These are phyloP conservation scores for Leccinellum rugosiceps DNA, from an alignment of 768 basidiomycete genomes.

Conservation along the genomic window DNA sequence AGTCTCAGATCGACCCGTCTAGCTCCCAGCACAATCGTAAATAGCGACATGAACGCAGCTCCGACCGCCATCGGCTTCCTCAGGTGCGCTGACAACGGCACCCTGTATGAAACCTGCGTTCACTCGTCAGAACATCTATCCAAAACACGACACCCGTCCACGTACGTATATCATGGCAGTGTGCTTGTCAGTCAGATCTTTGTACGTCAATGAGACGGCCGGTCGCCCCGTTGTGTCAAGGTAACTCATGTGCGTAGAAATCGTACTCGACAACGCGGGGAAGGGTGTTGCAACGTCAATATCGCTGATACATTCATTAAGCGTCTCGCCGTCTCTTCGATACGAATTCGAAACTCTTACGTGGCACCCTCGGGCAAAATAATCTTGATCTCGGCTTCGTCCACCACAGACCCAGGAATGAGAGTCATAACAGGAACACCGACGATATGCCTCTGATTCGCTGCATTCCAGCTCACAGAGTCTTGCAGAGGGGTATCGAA, in stretches of 20 bases:
- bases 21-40: conserved; percentile 45
- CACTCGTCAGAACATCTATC: conserved; percentile 6
- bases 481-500: conserved; percentile 88
- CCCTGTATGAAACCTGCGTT: conserved; percentile 82
- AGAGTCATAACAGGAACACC: conserved; percentile 84
- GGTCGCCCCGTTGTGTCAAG: conserved; percentile 92
- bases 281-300: conserved; percentile 77
- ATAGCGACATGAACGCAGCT: conserved; percentile 64
- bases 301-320: conserved; percentile 49
- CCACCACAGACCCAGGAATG: conserved; percentile 75
- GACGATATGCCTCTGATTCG: conserved; percentile 64
- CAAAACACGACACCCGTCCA: conserved; percentile 14
- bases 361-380: conserved; percentile 93
- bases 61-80: conserved; percentile 84
- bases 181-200: conserved; percentile 76
- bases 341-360: conserved; percentile 47
- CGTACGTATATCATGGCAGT: conserved; percentile 79
- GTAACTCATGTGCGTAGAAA: conserved; percentile 78
- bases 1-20: conserved; percentile 54
- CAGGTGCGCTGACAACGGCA: conserved; percentile 75
- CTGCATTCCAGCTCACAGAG: conserved; percentile 61
- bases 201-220: conserved; percentile 67
- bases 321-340: background rate
- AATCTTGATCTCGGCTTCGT: conserved; percentile 75
- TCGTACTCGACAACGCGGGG: conserved; percentile 56